Conservation (phyloP, 176 grass and related monocot genomes). For the Oropetium thomaeum region DNA sequence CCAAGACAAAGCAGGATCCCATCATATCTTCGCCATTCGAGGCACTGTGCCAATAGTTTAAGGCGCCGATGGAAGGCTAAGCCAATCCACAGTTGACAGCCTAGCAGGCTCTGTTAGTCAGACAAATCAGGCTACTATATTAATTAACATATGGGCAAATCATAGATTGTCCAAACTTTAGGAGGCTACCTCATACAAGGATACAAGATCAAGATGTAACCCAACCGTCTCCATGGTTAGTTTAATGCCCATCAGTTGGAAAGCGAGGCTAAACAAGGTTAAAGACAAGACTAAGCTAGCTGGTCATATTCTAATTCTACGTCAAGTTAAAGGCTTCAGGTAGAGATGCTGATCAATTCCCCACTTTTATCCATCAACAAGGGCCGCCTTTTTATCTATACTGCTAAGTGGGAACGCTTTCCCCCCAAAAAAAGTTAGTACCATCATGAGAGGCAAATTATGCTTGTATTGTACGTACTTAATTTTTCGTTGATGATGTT, state of each 20-base stretch:
- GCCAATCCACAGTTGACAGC: constrained; percentile 13
- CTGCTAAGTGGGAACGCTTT: background rate
- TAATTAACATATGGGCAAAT: constrained; percentile 23
- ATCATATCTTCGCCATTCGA: constrained; percentile 25
- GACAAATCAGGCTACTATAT: background rate
- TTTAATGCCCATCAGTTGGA: constrained; percentile 24
- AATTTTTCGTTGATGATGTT: background rate
- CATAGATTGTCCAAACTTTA: constrained; percentile 42
- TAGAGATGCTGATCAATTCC: background rate
- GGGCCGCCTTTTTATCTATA: background rate
- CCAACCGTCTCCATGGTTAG: background rate
- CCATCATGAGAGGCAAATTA: background rate
- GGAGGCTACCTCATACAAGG: constrained; percentile 41
- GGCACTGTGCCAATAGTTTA: constrained; percentile 23
- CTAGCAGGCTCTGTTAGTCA: constrained; percentile 11
- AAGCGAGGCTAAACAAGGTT: constrained; percentile 29
- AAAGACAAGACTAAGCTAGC: background rate
- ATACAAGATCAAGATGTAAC: constrained; percentile 27
- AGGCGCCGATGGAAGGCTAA: background rate
- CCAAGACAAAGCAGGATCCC: constrained; percentile 37
- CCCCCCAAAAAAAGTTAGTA: background rate
- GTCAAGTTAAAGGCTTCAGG: constrained; percentile 4
- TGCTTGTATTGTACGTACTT: background rate
- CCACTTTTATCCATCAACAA: background rate
- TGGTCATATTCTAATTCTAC: constrained; percentile 41